Evolutionary conservation across 345 rosid species (phyloP).

Genomic region (Brassica napus): DNA sequence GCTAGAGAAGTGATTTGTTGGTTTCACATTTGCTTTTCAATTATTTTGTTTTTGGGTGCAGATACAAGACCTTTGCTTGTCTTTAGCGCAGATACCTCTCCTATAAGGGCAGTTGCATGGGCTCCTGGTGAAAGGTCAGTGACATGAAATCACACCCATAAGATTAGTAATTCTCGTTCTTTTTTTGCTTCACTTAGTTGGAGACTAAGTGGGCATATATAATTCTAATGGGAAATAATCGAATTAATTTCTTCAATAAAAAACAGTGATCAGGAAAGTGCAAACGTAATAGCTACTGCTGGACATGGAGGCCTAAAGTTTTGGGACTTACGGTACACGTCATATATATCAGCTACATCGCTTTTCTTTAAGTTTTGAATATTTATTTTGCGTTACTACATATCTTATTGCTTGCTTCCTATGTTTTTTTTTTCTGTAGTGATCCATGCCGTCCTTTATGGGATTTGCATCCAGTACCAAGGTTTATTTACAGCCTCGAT

Average conservation of each 20-base stretch:
- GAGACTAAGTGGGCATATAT: slow-evolving; percentile 2
- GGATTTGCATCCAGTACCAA: slow-evolving; percentile 68
- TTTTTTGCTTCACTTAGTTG: background rate
- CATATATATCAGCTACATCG: background rate
- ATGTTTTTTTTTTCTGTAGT: slow-evolving; percentile 47
- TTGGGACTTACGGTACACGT: slow-evolving; percentile 84
- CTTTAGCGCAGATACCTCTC: slow-evolving; percentile 82
- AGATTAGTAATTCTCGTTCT: background rate
- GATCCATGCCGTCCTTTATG: slow-evolving; percentile 85
- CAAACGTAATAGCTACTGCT: slow-evolving; percentile 71
- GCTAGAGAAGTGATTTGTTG: slow-evolving; percentile 12
- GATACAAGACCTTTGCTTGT: slow-evolving; percentile 84
- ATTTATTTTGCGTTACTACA: slow-evolving; percentile 7
- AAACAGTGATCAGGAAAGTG: slow-evolving; percentile 64
- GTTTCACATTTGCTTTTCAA: background rate
- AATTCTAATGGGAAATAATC: background rate
- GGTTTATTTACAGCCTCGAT: slow-evolving; percentile 69
- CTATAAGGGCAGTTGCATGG: slow-evolving; percentile 89
- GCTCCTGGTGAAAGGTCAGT: slow-evolving; percentile 77
- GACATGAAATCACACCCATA: background rate
- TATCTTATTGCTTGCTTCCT: slow-evolving; percentile 14
- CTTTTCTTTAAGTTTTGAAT: background rate
- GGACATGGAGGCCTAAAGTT: slow-evolving; percentile 89
- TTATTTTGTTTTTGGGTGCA: slow-evolving; percentile 38
- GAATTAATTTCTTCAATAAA: background rate